A percentile compares a stretch with the other conserved stretches of the same genome.
These are phyloP conservation scores for Carex sylvatica DNA, from an alignment of 202 grass and related monocot species.

Conservation along the genomic window DNA sequence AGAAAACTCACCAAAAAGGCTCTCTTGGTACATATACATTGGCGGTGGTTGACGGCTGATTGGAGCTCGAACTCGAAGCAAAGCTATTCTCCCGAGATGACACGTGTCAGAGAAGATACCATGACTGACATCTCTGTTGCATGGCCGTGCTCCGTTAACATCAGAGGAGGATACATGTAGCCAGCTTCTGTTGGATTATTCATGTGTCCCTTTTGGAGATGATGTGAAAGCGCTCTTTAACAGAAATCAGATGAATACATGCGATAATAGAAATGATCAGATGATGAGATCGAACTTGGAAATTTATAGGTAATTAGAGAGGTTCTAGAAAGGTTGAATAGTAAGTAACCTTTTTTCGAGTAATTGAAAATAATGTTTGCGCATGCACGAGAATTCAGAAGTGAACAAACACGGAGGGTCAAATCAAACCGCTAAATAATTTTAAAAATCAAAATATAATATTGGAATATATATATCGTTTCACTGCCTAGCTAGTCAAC, in stretches of 20 bases:
- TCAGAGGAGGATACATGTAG: neutral
- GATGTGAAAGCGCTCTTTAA: neutral
- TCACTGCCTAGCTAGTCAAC: neutral
- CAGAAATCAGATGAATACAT: neutral
- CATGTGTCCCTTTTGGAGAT: neutral
- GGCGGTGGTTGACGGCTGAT: neutral
- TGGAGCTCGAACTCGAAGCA: neutral
- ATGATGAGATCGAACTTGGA: neutral
- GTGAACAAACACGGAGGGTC: neutral
- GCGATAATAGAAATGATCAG: neutral
- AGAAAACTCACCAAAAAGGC: conserved; percentile 12
- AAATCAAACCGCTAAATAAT: neutral
- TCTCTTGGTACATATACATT: neutral
- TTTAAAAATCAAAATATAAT: neutral
- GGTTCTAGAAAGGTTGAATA: conserved; percentile 12
- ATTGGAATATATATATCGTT: neutral
- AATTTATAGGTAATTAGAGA: neutral
- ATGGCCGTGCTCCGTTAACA: conserved; percentile 29
- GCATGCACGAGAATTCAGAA: neutral
- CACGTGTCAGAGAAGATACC: conserved; percentile 55
- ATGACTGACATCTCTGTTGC: conserved; percentile 49
- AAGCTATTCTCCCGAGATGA: conserved; percentile 33
- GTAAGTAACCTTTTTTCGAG: neutral
- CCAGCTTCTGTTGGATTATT: neutral
- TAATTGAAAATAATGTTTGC: neutral